Evolutionary conservation across 441 rosid species (phyloP).

Genomic region (Eruca vesicaria): DNA sequence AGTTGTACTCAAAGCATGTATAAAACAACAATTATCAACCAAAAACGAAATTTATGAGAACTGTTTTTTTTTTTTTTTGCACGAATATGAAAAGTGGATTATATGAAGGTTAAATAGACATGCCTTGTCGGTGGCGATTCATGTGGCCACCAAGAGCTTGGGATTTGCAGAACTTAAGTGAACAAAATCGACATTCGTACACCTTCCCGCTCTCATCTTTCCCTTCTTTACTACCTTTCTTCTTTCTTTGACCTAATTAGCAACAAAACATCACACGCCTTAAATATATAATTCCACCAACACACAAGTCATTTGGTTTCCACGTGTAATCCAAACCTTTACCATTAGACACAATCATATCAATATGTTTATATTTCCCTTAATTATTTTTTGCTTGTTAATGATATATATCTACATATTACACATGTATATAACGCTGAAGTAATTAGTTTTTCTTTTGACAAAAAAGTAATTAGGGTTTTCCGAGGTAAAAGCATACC

Average conservation of each 20-base stretch:
- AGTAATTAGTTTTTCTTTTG: too few species aligned
- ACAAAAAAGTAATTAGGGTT: conserved; percentile 22
- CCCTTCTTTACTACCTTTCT: conserved; percentile 78
- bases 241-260: conserved; percentile 60
- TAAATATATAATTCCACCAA: conserved; percentile 24
- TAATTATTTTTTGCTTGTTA: neutral
- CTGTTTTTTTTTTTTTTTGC: conserved; percentile 13
- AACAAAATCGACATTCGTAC: conserved; percentile 98
- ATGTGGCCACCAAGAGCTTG: conserved; percentile 99
- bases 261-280: neutral
- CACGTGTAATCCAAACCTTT: neutral
- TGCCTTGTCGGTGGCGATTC: conserved; percentile 99
- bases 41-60: neutral
- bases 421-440: neutral
- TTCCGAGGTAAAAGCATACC: conserved; percentile 34
- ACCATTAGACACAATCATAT: neutral
- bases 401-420: neutral
- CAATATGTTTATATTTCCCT: neutral
- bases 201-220: conserved; percentile 92
- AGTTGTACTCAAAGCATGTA: conserved; percentile 24
- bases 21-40: conserved; percentile 26
- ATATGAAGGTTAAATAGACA: conserved; percentile 21
- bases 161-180: conserved; percentile 99
- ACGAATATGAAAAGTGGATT: conserved; percentile 21
- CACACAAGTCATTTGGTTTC: neutral